Conservation (phyloP, 2,329 filamentous ascomycete species). For the Colletotrichum sp. region DNA sequence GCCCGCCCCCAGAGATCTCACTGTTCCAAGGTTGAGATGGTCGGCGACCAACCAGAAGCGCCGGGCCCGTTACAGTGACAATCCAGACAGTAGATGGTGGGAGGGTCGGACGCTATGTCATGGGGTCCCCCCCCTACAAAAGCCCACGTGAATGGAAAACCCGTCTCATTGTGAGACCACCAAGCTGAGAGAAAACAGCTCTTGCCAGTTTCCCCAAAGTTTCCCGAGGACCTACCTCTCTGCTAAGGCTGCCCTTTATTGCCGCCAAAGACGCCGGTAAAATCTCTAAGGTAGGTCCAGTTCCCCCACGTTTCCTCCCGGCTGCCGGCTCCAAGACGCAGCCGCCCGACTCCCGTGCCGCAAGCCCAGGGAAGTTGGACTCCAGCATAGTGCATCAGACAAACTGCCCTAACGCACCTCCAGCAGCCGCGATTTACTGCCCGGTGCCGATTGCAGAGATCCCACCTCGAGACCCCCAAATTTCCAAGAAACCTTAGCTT, state of each 20-base stretch:
- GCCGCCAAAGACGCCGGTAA: neutral
- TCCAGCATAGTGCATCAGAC: neutral
- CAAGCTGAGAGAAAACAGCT: neutral
- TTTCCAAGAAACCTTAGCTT: neutral
- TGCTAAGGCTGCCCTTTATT: neutral
- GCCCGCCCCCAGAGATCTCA: neutral
- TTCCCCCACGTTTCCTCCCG: neutral
- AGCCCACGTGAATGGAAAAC: neutral
- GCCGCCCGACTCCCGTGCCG: neutral
- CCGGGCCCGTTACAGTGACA: neutral
- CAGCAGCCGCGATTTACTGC: neutral
- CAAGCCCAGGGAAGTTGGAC: neutral
- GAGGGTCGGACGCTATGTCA: neutral
- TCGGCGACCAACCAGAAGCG: constrained; percentile 7
- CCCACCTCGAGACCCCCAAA: neutral
- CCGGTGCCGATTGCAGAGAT: neutral
- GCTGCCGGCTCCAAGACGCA: neutral
- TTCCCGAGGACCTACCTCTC: neutral
- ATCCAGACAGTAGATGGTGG: neutral
- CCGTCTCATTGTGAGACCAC: neutral
- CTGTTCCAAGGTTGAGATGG: neutral
- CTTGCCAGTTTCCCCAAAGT: neutral
- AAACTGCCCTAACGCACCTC: constrained; percentile 4
- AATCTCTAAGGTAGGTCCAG: neutral
- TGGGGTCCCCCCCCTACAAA: neutral